Percentiles rank a stretch among this genome's conserved stretches.
These are phyloP conservation scores for Raphanus sativus DNA, from an alignment of 345 rosid genomes.

Conservation along the genomic window DNA sequence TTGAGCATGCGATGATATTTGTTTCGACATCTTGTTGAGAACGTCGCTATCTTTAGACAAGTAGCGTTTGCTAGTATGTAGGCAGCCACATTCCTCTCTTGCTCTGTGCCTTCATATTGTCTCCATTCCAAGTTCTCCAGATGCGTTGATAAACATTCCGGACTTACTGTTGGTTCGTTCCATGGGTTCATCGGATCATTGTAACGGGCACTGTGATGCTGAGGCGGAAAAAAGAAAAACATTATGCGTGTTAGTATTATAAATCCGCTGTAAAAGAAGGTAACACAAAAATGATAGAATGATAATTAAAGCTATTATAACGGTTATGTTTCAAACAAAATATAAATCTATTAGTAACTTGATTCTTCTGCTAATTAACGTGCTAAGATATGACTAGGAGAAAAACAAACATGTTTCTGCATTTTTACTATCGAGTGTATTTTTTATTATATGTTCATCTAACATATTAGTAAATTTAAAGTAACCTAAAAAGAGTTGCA, in stretches of 20 bases:
- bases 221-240: not conserved
- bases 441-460: not conserved
- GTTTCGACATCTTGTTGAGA: not conserved
- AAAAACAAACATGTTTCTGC: not conserved
- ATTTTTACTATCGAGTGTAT: not conserved
- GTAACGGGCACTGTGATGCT: constrained; percentile 4
- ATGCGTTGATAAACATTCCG: constrained; percentile 1
- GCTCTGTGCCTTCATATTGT: constrained; percentile 13
- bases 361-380: too few relatives aligned
- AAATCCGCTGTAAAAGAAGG: not conserved
- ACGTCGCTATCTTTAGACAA: constrained; percentile 19
- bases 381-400: too few relatives aligned
- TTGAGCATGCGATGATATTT: not conserved
- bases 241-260: not conserved
- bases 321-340: too few relatives aligned
- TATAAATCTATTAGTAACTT: too few relatives aligned
- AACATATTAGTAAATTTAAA: not conserved
- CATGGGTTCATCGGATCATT: not conserved
- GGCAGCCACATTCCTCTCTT: constrained; percentile 3
- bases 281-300: not conserved
- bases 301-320: not conserved
- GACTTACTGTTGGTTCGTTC: constrained; percentile 5
- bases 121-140: constrained; percentile 27
- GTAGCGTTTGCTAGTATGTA: constrained; percentile 20
- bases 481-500: not conserved